These are phyloP conservation scores for Sporothrix humicola DNA, from an alignment of 2,329 filamentous ascomycete genomes.

Conservation along the genomic window DNA sequence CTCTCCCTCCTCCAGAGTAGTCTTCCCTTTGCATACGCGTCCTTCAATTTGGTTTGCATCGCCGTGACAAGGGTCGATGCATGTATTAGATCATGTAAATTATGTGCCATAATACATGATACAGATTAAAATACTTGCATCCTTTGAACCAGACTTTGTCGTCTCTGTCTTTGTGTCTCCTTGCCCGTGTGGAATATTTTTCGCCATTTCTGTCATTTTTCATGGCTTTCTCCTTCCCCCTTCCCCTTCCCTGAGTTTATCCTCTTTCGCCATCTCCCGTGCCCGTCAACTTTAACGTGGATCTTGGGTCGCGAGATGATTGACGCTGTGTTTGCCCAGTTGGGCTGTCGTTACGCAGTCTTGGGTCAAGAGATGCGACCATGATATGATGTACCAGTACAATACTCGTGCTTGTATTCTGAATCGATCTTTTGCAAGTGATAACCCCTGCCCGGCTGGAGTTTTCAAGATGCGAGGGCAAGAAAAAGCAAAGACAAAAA, in stretches of 20 bases:
- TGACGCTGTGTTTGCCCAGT: constrained; percentile 14
- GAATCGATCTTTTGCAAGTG: neutral
- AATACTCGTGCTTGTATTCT: neutral
- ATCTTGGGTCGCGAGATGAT: neutral
- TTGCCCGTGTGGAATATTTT: neutral
- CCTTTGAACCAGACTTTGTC: too few species aligned
- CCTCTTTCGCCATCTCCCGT: too few species aligned
- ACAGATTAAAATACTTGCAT: neutral
- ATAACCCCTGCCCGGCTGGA: too few species aligned
- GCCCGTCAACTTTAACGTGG: too few species aligned
- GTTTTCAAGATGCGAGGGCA: neutral
- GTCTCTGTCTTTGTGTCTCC: neutral
- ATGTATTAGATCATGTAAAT: neutral
- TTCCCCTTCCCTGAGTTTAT: too few species aligned
- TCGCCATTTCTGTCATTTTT: neutral
- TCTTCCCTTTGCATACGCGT: neutral
- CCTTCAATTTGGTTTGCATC: neutral
- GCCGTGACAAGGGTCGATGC: neutral
- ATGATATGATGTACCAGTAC: neutral
- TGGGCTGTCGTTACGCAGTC: neutral
- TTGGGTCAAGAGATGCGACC: neutral
- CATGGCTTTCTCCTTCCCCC: too few species aligned
- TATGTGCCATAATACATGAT: neutral
- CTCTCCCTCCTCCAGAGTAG: too few species aligned
- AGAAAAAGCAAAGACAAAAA: neutral